Conservation (phyloP, 108 stramenopile genomes). For the Skeletonema costatum region DNA sequence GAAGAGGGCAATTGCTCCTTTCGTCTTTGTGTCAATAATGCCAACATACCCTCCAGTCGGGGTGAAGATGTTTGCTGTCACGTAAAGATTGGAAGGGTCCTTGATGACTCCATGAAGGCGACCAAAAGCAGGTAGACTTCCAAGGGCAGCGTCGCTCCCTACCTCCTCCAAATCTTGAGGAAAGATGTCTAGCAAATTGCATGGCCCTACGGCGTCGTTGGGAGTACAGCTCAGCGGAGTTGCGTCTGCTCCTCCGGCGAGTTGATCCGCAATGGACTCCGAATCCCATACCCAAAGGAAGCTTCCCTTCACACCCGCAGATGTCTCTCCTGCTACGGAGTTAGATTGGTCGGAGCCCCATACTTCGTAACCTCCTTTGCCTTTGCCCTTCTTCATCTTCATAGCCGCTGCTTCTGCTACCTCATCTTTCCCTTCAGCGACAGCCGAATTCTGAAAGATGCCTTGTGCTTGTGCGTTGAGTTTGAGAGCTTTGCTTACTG, state of each 20-base stretch:
- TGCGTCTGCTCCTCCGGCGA: background rate
- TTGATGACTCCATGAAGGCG: conserved; percentile 29
- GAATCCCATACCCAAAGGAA: conserved; percentile 40
- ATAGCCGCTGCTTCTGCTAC: no score
- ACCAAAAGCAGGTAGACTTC: conserved; percentile 21
- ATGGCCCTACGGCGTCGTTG: conserved; percentile 12
- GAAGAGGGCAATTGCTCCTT: conserved; percentile 40
- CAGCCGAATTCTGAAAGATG: no score
- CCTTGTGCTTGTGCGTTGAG: no score
- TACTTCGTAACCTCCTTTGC: conserved; percentile 19
- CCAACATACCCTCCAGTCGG: conserved; percentile 29
- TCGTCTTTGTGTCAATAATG: conserved; percentile 26
- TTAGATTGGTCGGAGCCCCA: conserved; percentile 49
- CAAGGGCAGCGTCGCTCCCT: background rate
- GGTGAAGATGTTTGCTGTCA: conserved; percentile 37
- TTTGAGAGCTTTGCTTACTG: no score
- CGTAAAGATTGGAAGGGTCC: conserved; percentile 30
- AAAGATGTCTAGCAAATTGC: conserved; percentile 34
- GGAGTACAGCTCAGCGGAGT: conserved; percentile 25
- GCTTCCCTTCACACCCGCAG: conserved; percentile 16
- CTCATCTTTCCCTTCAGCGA: no score
- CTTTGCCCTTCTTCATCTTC: background rate
- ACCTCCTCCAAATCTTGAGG: conserved; percentile 12
- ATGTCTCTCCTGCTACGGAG: conserved; percentile 6
- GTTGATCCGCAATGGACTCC: background rate